phyloP scores from a whole-genome alignment of 2,329 filamentous ascomycete species.

The Fusarium tricinctum region DNA sequence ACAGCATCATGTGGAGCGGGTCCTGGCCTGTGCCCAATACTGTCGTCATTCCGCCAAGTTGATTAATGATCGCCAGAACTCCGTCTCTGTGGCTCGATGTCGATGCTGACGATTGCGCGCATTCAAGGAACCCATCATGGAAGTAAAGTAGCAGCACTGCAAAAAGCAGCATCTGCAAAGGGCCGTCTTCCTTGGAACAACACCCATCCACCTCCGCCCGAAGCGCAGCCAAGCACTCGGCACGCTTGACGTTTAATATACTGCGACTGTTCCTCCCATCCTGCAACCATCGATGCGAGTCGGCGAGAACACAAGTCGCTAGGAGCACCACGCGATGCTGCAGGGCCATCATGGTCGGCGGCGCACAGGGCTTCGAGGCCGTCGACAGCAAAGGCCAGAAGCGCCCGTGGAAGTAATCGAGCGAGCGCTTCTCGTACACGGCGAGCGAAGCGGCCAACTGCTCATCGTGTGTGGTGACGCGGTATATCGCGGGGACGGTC shows the following conservation, averaged over 20 bases:
- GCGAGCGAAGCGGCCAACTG: constrained; percentile 47
- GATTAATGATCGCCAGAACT: constrained; percentile 55
- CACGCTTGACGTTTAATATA: constrained; percentile 45
- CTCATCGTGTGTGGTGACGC: constrained; percentile 48
- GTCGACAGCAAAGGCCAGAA: constrained; percentile 54
- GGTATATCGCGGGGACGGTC: constrained; percentile 50
- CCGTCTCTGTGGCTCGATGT: constrained; percentile 55
- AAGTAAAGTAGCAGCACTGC: constrained; percentile 61
- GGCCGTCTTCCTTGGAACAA: constrained; percentile 51
- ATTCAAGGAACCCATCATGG: constrained; percentile 57
- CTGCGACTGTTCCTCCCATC: constrained; percentile 50
- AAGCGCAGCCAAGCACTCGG: constrained; percentile 52
- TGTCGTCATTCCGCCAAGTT: constrained; percentile 49
- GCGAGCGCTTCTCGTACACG: constrained; percentile 50
- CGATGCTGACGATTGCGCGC: constrained; percentile 50
- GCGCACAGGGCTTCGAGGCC: constrained; percentile 48
- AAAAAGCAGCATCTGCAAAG: constrained; percentile 54
- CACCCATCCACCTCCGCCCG: constrained; percentile 53
- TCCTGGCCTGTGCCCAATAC: constrained; percentile 48
- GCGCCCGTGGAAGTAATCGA: constrained; percentile 54
- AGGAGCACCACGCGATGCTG: constrained; percentile 54
- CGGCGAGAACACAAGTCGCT: constrained; percentile 52
- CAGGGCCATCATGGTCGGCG: constrained; percentile 51
- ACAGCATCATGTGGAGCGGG: constrained; percentile 57
- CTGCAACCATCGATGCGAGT: constrained; percentile 52